A percentile compares a stretch with the other conserved stretches of the same genome.
Conservation (phyloP, 768 basidiomycete species). For the Rhizopogon vulgaris region DNA sequence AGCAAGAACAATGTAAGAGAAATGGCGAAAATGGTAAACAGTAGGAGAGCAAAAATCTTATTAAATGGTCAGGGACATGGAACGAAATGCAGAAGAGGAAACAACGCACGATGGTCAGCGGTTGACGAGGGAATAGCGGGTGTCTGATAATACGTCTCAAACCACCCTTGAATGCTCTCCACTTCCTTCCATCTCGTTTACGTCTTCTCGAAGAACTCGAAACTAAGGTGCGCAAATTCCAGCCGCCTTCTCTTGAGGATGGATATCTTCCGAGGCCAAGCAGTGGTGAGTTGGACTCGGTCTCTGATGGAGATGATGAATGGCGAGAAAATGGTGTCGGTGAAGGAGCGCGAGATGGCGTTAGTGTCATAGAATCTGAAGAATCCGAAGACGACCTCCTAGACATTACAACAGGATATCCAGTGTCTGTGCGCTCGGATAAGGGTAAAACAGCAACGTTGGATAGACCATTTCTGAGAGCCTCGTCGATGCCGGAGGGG, state of each 20-base stretch:
- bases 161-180: slow-evolving; percentile 49
- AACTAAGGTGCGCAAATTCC: slow-evolving; percentile 50
- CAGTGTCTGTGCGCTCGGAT: slow-evolving; percentile 7
- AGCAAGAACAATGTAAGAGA: slow-evolving; percentile 83
- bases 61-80: slow-evolving; percentile 15
- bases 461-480: slow-evolving; percentile 13
- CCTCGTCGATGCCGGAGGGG: slow-evolving; percentile 38
- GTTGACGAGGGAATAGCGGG: slow-evolving; percentile 75
- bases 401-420: slow-evolving; percentile 21
- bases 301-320: slow-evolving; percentile 54
- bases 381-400: slow-evolving; percentile 22
- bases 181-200: slow-evolving; percentile 38
- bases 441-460: slow-evolving; percentile 1
- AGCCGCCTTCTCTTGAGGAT: slow-evolving; percentile 40
- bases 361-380: slow-evolving; percentile 38
- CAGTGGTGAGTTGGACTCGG: slow-evolving; percentile 47
- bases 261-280: slow-evolving; percentile 23
- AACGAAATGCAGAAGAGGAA: neutral
- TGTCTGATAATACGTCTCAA: slow-evolving; percentile 55
- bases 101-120: slow-evolving; percentile 67
- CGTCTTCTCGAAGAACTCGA: slow-evolving; percentile 43
- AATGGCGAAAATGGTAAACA: slow-evolving; percentile 77
- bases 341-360: slow-evolving; percentile 57
- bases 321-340: slow-evolving; percentile 52
- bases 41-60: slow-evolving; percentile 63